These are phyloP conservation scores for Colletotrichum falcatum DNA, from an alignment of 2,329 filamentous ascomycete genomes.

Conservation along the genomic window DNA sequence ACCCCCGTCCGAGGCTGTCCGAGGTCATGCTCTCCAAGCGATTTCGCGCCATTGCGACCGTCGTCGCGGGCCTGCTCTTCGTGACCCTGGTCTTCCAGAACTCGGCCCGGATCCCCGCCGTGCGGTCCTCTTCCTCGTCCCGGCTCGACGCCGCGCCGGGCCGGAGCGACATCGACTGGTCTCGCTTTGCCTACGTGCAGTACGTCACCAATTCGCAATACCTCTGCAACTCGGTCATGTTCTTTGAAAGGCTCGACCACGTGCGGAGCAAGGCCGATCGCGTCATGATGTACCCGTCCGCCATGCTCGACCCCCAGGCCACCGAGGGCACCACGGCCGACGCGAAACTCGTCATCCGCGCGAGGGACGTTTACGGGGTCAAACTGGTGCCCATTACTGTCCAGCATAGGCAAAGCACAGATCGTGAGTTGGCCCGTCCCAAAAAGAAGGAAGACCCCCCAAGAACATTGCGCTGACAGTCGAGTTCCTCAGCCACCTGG, in stretches of 20 bases:
- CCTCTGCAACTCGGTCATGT: constrained; percentile 64
- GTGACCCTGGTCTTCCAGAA: not conserved
- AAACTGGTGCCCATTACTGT: constrained; percentile 57
- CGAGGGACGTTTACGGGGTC: constrained; percentile 58
- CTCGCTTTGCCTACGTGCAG: constrained; percentile 60
- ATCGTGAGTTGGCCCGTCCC: constrained; percentile 48
- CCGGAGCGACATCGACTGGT: constrained; percentile 52
- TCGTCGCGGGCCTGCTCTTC: not conserved
- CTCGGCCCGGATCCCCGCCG: not conserved
- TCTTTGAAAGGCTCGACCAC: constrained; percentile 58
- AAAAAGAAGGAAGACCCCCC: too few relatives aligned
- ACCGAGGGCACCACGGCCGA: constrained; percentile 47
- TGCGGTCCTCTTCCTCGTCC: not conserved
- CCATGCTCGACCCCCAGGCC: constrained; percentile 51
- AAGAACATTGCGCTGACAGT: too few relatives aligned
- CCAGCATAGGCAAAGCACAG: constrained; percentile 51
- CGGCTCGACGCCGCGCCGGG: not conserved
- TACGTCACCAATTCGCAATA: constrained; percentile 62
- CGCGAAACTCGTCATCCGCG: constrained; percentile 54
- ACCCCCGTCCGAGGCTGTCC: not conserved
- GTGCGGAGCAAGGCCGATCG: constrained; percentile 58
- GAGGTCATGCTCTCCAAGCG: not conserved
- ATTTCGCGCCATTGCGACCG: not conserved
- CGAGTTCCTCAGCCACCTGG: constrained; percentile 59
- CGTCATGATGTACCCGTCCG: constrained; percentile 59